Conservation (phyloP, 768 basidiomycete species). For the Leccinum rimulosum region DNA sequence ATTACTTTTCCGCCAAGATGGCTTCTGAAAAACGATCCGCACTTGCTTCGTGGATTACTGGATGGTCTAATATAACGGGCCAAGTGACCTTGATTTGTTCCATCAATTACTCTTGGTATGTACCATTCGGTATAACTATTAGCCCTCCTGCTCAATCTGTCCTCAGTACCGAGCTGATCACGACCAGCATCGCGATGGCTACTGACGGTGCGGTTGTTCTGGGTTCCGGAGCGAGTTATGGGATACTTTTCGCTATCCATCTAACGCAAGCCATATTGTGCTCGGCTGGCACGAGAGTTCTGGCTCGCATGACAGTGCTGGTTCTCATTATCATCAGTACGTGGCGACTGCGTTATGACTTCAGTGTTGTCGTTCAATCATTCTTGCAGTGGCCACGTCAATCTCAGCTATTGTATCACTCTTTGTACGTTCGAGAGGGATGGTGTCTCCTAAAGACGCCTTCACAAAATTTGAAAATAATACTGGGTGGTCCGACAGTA, state of each 20-base stretch:
- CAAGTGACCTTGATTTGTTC: constrained; percentile 28
- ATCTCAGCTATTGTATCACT: constrained; percentile 17
- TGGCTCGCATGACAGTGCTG: constrained; percentile 23
- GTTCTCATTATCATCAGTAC: constrained; percentile 17
- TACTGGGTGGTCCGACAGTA: constrained; percentile 22
- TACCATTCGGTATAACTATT: neutral
- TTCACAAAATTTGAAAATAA: constrained; percentile 28
- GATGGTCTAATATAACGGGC: constrained; percentile 29
- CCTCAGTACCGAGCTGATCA: constrained; percentile 18
- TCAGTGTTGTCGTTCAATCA: neutral
- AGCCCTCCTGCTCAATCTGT: neutral
- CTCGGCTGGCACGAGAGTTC: constrained; percentile 20
- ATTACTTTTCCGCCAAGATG: constrained; percentile 30
- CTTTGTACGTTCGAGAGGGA: constrained; percentile 16
- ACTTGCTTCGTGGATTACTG: constrained; percentile 29
- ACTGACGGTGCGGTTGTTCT: constrained; percentile 22
- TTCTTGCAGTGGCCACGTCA: constrained; percentile 18
- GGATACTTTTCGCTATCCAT: constrained; percentile 21
- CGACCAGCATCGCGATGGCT: constrained; percentile 21
- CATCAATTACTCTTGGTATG: constrained; percentile 21
- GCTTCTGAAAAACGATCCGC: constrained; percentile 22
- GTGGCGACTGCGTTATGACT: neutral
- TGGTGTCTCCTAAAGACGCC: constrained; percentile 17
- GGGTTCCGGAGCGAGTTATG: constrained; percentile 19
- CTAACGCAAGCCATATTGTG: constrained; percentile 20